Evolutionary conservation across 345 rosid species (phyloP).

Genomic region (Salix suchowensis): DNA sequence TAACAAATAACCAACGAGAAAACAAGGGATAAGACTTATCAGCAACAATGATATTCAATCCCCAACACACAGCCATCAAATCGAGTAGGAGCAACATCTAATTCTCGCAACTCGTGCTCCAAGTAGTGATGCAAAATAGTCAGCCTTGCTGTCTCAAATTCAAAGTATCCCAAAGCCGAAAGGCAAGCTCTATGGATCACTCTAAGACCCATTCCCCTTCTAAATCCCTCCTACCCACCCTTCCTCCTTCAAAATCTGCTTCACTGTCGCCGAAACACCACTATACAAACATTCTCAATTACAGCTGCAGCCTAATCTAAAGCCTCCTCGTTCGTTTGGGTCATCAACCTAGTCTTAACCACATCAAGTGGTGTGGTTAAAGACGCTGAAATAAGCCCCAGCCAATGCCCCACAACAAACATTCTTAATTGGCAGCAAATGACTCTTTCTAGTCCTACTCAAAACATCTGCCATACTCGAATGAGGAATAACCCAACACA

Average conservation of each 20-base stretch:
- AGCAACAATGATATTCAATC: conserved; percentile 3
- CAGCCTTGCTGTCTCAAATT: conserved; percentile 90
- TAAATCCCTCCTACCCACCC: conserved; percentile 86
- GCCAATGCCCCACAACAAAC: conserved; percentile 86
- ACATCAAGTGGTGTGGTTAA: conserved; percentile 87
- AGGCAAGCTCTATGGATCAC: conserved; percentile 93
- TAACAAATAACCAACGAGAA: background rate
- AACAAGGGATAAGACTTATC: conserved; percentile 1
- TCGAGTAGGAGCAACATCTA: conserved; percentile 30
- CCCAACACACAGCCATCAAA: background rate
- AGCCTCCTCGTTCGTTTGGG: conserved; percentile 56
- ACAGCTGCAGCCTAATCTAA: conserved; percentile 49
- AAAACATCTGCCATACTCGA: conserved; percentile 81
- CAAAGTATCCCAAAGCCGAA: conserved; percentile 84
- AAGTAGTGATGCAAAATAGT: conserved; percentile 63
- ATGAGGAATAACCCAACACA: conserved; percentile 82
- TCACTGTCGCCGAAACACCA: conserved; percentile 61
- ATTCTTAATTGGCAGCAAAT: conserved; percentile 82
- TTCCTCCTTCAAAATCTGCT: conserved; percentile 80
- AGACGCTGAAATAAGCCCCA: conserved; percentile 84
- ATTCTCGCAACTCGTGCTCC: conserved; percentile 44
- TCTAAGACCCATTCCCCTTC: conserved; percentile 78
- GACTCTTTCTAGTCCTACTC: conserved; percentile 46
- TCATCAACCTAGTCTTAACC: conserved; percentile 92
- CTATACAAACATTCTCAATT: conserved; percentile 26